These are phyloP conservation scores for Pontederia crassipes DNA, from an alignment of 176 grass and related monocot genomes.

Conservation along the genomic window DNA sequence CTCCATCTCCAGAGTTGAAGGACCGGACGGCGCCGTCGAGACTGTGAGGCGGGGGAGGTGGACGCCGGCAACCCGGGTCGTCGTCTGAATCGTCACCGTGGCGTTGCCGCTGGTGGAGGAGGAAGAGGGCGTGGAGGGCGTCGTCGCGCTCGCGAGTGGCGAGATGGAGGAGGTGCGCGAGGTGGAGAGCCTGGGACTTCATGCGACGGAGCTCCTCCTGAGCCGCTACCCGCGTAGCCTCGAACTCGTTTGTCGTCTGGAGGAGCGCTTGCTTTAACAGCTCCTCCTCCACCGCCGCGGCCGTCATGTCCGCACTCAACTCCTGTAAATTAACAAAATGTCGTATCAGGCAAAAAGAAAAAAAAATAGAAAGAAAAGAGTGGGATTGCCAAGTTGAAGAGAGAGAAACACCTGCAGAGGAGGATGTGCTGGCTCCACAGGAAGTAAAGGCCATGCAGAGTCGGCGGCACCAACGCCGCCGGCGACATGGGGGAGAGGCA, in stretches of 20 bases:
- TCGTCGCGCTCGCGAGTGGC: conserved; percentile 76
- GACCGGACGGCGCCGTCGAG: not conserved
- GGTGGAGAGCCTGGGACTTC: conserved; percentile 59
- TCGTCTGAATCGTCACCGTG: not conserved
- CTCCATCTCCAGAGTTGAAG: not conserved
- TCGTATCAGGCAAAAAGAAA: too few relatives aligned
- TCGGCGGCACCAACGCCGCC: not conserved
- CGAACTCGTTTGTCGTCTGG: conserved; percentile 49
- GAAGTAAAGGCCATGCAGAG: not conserved
- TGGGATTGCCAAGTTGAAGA: too few relatives aligned
- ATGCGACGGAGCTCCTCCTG: conserved; percentile 51
- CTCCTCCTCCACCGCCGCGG: conserved; percentile 26
- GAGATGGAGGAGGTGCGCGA: conserved; percentile 47
- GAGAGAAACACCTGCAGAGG: not conserved
- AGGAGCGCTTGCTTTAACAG: conserved; percentile 46
- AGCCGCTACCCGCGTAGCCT: conserved; percentile 42
- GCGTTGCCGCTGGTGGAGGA: conserved; percentile 47
- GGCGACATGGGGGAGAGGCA: not conserved
- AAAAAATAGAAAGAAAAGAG: too few relatives aligned
- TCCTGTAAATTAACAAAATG: not conserved
- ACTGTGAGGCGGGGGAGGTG: not conserved
- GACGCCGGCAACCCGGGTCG: not conserved
- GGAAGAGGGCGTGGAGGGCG: conserved; percentile 64
- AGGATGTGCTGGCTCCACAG: not conserved
- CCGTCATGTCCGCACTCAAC: too few relatives aligned